Base-by-base conservation (phyloP, 192 early-diverging fungal species). In the Coemansia furcata region DNA sequence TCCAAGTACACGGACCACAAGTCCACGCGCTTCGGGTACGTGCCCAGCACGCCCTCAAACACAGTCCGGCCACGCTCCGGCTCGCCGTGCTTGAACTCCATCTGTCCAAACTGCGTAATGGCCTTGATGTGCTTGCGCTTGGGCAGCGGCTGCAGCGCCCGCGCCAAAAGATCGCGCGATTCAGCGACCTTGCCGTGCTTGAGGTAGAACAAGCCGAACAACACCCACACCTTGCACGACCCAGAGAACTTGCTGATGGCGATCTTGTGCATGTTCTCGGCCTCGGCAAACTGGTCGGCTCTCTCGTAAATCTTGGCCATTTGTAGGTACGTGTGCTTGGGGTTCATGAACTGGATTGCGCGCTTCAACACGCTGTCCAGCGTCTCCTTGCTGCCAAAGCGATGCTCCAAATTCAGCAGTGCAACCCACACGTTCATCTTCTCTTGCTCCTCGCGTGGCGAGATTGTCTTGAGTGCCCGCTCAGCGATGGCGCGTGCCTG, bases 401-500 rank as follows among this genome's bases (percentile, higher is more conserved):
- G 88, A 84, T 97, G 95, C 82, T 99, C 98, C 65, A 99, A 83
- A 74, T 98, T 99, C 73, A 99, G 83, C 66, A 90, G 78, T 26
- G 96, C 96, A 40, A 98, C 92, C 94, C 94, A 97, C n/a, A 99
- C 89, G 83, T 99, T 99, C 85, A 97, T 83, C 85, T 93, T 93
- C 78, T 99, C 98, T 74, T 94, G 91, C 72, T 95, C 91, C 70
- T 99, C 98, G 46, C 94, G 76, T 80, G 89, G 94, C 63, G 82
- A 86, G 65, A 99, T 98, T 21, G 89, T 91, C 78, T 93, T 95
- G 62, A 99, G 82, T 17, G 98, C 98, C 39, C 94, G 89, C 73
- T 98, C 95, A 59, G 91, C 98, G 60, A 98, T 89, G 46, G 88
- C 88, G 44, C 98, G 91, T 12, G 98, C 96, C 69, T 95, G 96